Percentiles rank a stretch among this genome's conserved stretches.
phyloP scores from a whole-genome alignment of 2,329 filamentous ascomycete species.

The Calonectria pteridis region DNA sequence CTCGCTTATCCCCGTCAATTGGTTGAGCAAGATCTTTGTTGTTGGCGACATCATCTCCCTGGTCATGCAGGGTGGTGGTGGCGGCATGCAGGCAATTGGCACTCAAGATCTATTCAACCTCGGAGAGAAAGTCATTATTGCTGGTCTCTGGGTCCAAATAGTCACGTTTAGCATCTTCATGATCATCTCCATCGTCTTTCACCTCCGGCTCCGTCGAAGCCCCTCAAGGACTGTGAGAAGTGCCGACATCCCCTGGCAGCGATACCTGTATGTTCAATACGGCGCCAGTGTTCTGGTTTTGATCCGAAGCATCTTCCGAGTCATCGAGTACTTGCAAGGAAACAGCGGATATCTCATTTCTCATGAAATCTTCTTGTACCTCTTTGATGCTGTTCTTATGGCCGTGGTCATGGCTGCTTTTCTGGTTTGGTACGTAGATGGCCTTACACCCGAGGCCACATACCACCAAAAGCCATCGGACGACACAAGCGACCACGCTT shows the following conservation, averaged over 20 bases:
- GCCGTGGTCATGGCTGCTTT: slow-evolving; percentile 55
- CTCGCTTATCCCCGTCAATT: slow-evolving; percentile 50
- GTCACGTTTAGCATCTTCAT: slow-evolving; percentile 59
- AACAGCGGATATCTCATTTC: slow-evolving; percentile 55
- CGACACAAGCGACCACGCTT: neutral
- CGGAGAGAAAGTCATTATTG: slow-evolving; percentile 65
- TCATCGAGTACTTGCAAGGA: slow-evolving; percentile 61
- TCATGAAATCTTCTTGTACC: slow-evolving; percentile 56
- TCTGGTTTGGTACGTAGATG: slow-evolving; percentile 39
- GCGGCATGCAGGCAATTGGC: slow-evolving; percentile 48
- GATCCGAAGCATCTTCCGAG: slow-evolving; percentile 59
- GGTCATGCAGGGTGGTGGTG: slow-evolving; percentile 61
- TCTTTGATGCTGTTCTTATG: slow-evolving; percentile 60
- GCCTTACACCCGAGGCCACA: neutral
- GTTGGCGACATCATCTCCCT: slow-evolving; percentile 66
- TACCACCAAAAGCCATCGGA: neutral
- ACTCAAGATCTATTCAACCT: slow-evolving; percentile 39
- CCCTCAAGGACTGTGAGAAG: neutral
- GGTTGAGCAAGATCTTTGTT: slow-evolving; percentile 69
- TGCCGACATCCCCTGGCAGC: slow-evolving; percentile 42
- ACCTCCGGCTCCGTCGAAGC: neutral
- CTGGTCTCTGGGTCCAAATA: slow-evolving; percentile 69
- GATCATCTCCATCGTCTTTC: neutral
- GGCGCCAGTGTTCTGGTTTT: slow-evolving; percentile 55
- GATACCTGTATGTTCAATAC: slow-evolving; percentile 49